These are phyloP conservation scores for Trifolium repens DNA, from an alignment of 306 rosid species.

Conservation along the genomic window DNA sequence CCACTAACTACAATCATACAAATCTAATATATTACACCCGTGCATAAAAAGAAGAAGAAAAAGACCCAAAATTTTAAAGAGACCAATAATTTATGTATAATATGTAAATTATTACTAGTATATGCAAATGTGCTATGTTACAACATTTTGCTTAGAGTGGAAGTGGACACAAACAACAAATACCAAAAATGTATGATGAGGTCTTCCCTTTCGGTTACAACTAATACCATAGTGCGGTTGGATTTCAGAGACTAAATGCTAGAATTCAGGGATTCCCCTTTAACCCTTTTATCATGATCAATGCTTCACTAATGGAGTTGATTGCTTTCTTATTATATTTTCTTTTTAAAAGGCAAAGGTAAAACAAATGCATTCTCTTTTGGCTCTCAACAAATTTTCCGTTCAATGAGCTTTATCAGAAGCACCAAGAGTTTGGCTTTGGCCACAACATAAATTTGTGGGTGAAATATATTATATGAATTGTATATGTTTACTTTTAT, in stretches of 20 bases:
- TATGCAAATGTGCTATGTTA: slow-evolving; percentile 32
- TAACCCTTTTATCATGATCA: slow-evolving; percentile 26
- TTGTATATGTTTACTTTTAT: background rate
- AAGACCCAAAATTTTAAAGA: slow-evolving; percentile 28
- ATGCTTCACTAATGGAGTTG: slow-evolving; percentile 37
- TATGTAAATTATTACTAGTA: slow-evolving; percentile 38
- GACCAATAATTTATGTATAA: slow-evolving; percentile 50
- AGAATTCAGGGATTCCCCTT: slow-evolving; percentile 53
- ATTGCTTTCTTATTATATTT: slow-evolving; percentile 36
- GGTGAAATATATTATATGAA: background rate
- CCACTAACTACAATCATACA: slow-evolving; percentile 51
- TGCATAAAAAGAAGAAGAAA: slow-evolving; percentile 43
- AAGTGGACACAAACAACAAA: slow-evolving; percentile 50
- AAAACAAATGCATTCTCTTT: slow-evolving; percentile 35
- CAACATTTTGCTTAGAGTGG: slow-evolving; percentile 52
- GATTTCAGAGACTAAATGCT: slow-evolving; percentile 49
- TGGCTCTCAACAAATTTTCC: slow-evolving; percentile 21
- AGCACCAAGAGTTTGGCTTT: slow-evolving; percentile 28
- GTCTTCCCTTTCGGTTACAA: slow-evolving; percentile 53
- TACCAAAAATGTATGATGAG: slow-evolving; percentile 49
- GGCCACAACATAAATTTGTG: background rate
- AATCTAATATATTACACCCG: slow-evolving; percentile 50
- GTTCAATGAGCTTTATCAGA: slow-evolving; percentile 42
- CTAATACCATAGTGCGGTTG: slow-evolving; percentile 50
- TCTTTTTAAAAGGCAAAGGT: slow-evolving; percentile 35